A percentile compares a stretch with the other conserved stretches of the same genome.
Evolutionary conservation across 768 basidiomycete genomes (phyloP).

Genomic region (Tephrocybe rancida): DNA sequence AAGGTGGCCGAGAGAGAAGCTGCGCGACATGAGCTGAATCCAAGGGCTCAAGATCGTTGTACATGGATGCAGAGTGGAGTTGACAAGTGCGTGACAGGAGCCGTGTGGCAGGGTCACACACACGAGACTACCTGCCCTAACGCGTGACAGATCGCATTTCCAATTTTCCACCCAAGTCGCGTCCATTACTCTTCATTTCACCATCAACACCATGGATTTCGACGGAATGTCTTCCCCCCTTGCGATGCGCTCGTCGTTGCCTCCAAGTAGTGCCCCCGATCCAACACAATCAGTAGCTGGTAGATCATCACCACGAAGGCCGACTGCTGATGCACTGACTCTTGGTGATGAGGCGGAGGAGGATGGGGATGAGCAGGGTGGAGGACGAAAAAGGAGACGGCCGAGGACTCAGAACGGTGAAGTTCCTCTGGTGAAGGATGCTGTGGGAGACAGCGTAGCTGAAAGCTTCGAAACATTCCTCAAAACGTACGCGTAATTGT

Average conservation of each 20-base stretch:
- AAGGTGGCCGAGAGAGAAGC: slow-evolving; percentile 68
- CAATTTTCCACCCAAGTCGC: slow-evolving; percentile 35
- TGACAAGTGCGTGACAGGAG: slow-evolving; percentile 10
- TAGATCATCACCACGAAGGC: slow-evolving; percentile 41
- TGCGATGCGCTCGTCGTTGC: slow-evolving; percentile 51
- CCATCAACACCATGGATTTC: slow-evolving; percentile 47
- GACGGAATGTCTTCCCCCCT: slow-evolving; percentile 62
- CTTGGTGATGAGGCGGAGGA: slow-evolving; percentile 56
- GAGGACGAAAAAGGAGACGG: slow-evolving; percentile 41
- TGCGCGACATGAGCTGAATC: slow-evolving; percentile 68
- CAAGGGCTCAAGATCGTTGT: slow-evolving; percentile 61
- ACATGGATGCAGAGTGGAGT: slow-evolving; percentile 28
- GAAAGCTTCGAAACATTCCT: slow-evolving; percentile 92
- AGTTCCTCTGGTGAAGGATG: slow-evolving; percentile 88
- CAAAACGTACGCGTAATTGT: slow-evolving; percentile 66
- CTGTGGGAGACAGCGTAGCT: slow-evolving; percentile 93
- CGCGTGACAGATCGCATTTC: slow-evolving; percentile 21
- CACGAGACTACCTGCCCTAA: slow-evolving; percentile 46
- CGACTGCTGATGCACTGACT: slow-evolving; percentile 53
- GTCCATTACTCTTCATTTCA: slow-evolving; percentile 23
- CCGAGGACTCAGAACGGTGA: slow-evolving; percentile 61
- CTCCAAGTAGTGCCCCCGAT: slow-evolving; percentile 50
- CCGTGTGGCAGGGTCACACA: slow-evolving; percentile 16
- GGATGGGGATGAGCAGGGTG: slow-evolving; percentile 36
- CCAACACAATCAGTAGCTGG: slow-evolving; percentile 32